Evolutionary conservation across 1,139 yeast species (phyloP), one percentile per base, ranked within the genome.

Genomic region (Blastobotrys raffinosifermentans): DNA sequence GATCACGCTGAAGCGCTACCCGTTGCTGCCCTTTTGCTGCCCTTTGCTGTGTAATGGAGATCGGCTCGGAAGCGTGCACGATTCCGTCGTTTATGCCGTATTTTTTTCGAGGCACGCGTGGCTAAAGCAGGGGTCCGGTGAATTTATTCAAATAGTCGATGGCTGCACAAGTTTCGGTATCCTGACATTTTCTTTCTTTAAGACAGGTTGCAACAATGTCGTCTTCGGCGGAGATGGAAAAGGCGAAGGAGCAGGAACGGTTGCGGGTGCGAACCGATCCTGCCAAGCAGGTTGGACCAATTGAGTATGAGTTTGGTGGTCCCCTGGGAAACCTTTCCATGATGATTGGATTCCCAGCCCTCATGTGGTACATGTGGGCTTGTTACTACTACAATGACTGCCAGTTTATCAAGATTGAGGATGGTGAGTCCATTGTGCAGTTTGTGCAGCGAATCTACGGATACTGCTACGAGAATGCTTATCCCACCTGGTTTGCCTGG

Each of bases 341-440:
- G 96, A 77, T 91, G 79, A 57, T 75, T 34, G 94, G 94, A 2
- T 93, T 91, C 66, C 98, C 98, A 4, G 58, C 80, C 37, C 70
- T 93, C 55, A 91, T 91, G 98, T 85, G 83, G 73, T 91, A 91
- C 65, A 81, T 91, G 91, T 91, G 96, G 94, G 77, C 89, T 41
- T 75, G 89, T 55, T 91, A 93, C 43, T 73, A 76, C 49, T 86
- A 81, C 61, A 84, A 86, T 61, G 67, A 67, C 45, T 94, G 96
- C 2, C 58, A 66, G 33, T 72, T 85, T 25, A 86, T 95, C 17
- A 65, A 71, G 62, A 96, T 96, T 2, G 55, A 61, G 0, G 67
- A 61, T 2, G 80, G 67, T 32, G 81, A 89, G 61, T 47, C 79
- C 1, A 70, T 79, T 73, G 31, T 41, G 1, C 73, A 74, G 2